A percentile compares a stretch with the other conserved stretches of the same genome.
Conservation (phyloP, 2,329 filamentous ascomycete species). For the Triangularia setosa region DNA sequence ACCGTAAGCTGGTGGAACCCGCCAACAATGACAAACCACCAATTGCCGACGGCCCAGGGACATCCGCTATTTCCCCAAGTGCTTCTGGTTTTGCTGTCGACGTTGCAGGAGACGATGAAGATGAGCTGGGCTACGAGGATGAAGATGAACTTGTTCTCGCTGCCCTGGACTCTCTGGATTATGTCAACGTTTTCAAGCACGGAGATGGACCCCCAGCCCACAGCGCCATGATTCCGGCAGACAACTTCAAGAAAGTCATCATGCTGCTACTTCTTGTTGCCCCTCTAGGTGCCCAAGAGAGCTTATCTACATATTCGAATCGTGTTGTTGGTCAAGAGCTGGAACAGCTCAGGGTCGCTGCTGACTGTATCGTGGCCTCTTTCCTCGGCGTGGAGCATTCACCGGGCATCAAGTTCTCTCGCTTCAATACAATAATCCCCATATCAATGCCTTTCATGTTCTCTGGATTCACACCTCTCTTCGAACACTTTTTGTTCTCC, state of each 20-base stretch:
- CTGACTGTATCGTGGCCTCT: constrained; percentile 61
- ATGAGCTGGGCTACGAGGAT: constrained; percentile 44
- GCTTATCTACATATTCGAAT: constrained; percentile 56
- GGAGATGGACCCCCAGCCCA: constrained; percentile 49
- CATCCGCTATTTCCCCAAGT: too few species aligned
- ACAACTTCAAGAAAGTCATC: constrained; percentile 67
- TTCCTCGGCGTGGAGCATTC: constrained; percentile 63
- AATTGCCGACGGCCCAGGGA: background rate
- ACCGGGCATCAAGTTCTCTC: constrained; percentile 58
- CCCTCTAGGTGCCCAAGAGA: constrained; percentile 62
- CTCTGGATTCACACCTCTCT: constrained; percentile 62
- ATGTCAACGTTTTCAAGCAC: constrained; percentile 56
- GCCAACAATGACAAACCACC: constrained; percentile 3
- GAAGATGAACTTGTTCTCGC: constrained; percentile 64
- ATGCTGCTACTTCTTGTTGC: constrained; percentile 67
- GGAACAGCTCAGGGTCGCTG: constrained; percentile 55
- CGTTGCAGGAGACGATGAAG: constrained; percentile 38
- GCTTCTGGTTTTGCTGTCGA: constrained; percentile 36
- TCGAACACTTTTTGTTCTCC: constrained; percentile 73
- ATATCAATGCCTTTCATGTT: constrained; percentile 64
- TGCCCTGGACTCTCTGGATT: constrained; percentile 64
- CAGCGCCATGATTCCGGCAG: constrained; percentile 67
- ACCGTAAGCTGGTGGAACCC: constrained; percentile 47
- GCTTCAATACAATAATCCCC: constrained; percentile 58
- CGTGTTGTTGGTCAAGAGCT: constrained; percentile 55